Conservation (phyloP, 148 eudicot genomes). For the Camellia lanceoleosa region DNA sequence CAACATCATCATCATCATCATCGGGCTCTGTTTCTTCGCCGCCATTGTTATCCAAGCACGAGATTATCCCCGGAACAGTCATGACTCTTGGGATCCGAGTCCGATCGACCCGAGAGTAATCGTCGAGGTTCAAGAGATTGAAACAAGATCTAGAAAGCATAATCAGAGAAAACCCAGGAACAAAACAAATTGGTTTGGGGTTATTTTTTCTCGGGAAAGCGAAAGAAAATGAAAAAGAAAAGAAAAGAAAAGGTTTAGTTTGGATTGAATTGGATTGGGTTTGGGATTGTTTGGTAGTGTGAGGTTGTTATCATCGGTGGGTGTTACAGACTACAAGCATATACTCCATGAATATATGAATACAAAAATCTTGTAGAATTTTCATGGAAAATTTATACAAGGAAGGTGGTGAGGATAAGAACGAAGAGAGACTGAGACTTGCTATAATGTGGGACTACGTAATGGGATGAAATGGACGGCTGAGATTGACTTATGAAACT, state of each 20-base stretch:
- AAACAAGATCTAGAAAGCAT: constrained; percentile 35
- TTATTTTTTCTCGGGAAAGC: too few species aligned
- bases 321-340: constrained; percentile 11
- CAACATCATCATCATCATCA: constrained; percentile 1
- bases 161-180: neutral
- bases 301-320: constrained; percentile 3
- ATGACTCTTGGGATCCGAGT: constrained; percentile 42
- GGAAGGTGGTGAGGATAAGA: constrained; percentile 37
- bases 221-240: neutral
- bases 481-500: constrained; percentile 8
- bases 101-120: constrained; percentile 28
- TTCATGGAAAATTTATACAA: neutral
- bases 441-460: constrained; percentile 11
- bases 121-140: constrained; percentile 37
- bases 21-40: neutral
- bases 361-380: neutral
- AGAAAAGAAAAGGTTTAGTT: neutral
- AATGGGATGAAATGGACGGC: constrained; percentile 22
- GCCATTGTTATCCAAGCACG: constrained; percentile 29
- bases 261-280: neutral
- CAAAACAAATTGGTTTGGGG: neutral
- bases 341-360: neutral
- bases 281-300: neutral
- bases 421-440: constrained; percentile 30
- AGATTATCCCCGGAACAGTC: constrained; percentile 47